Evolutionary conservation across 2,329 filamentous ascomycete species (phyloP).

Genomic region (Diaporthe longicolla): DNA sequence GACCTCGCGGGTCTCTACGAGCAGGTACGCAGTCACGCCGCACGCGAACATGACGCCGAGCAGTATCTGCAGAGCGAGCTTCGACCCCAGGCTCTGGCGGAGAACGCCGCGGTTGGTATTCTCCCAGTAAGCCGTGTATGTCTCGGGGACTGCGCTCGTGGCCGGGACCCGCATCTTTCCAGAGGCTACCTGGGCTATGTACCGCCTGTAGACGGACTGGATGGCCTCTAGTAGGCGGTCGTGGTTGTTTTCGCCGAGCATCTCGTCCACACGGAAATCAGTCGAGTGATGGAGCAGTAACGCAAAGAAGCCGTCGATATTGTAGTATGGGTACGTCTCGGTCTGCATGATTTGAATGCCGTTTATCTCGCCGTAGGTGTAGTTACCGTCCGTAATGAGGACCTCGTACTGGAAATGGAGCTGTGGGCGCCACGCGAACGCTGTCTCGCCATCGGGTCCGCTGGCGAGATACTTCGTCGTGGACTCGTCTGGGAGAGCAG

Average conservation of each 20-base stretch:
- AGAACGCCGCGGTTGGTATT: not conserved
- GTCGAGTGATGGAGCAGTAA: not conserved
- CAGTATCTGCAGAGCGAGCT: not conserved
- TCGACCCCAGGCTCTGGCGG: not conserved
- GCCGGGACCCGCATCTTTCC: not conserved
- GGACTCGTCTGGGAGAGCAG: not conserved
- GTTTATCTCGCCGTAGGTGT: not conserved
- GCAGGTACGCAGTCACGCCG: not conserved
- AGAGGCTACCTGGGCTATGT: not conserved
- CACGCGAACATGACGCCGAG: slow-evolving; percentile 9
- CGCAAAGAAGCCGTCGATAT: slow-evolving; percentile 4
- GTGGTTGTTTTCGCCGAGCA: not conserved
- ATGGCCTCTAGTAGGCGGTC: not conserved
- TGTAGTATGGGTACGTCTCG: not conserved
- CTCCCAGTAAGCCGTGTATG: not conserved
- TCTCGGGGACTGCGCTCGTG: not conserved
- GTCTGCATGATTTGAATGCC: too few relatives aligned
- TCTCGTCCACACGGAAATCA: not conserved
- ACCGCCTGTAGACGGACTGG: not conserved
- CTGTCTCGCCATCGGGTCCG: not conserved
- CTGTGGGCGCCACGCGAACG: slow-evolving; percentile 7
- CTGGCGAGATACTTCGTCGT: slow-evolving; percentile 4
- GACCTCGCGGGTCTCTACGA: not conserved
- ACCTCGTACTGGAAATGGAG: slow-evolving; percentile 9
- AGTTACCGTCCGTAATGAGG: not conserved